Evolutionary conservation across 768 basidiomycete genomes (phyloP).

Genomic region (Mycena filopes): DNA sequence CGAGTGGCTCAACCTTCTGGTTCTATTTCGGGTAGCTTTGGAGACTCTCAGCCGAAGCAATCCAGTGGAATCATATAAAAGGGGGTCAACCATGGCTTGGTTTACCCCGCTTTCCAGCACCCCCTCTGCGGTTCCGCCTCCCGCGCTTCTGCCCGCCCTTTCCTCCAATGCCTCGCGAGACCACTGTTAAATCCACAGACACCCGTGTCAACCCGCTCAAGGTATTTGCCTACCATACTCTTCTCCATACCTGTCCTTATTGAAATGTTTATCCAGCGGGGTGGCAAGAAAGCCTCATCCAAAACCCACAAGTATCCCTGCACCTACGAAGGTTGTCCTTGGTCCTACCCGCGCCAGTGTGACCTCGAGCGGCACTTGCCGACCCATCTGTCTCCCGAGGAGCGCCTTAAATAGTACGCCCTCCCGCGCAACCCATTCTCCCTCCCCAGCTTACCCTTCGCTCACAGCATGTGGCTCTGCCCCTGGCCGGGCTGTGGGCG

Average conservation of each 20-base stretch:
- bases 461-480: not conserved
- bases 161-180: not conserved
- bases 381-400: not conserved
- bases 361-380: not conserved
- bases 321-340: not conserved
- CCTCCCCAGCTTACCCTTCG: too few species aligned
- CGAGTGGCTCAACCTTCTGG: constrained; percentile 1
- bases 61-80: constrained; percentile 6
- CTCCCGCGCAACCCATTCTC: too few species aligned
- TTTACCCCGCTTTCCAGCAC: not conserved
- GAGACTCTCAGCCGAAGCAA: not conserved
- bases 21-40: not conserved
- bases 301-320: not conserved
- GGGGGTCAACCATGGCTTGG: not conserved
- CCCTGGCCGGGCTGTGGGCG: not conserved
- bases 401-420: not conserved
- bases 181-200: not conserved
- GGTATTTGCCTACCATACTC: not conserved
- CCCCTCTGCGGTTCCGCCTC: not conserved
- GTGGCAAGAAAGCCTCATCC: not conserved
- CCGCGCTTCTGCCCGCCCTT: not conserved
- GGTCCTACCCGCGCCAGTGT: not conserved
- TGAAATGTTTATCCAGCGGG: not conserved
- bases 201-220: not conserved
- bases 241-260: not conserved